Percentiles rank a stretch among this genome's conserved stretches.
phyloP scores from a whole-genome alignment of 805 yeast species.

The Metschnikowia vanudenii region DNA sequence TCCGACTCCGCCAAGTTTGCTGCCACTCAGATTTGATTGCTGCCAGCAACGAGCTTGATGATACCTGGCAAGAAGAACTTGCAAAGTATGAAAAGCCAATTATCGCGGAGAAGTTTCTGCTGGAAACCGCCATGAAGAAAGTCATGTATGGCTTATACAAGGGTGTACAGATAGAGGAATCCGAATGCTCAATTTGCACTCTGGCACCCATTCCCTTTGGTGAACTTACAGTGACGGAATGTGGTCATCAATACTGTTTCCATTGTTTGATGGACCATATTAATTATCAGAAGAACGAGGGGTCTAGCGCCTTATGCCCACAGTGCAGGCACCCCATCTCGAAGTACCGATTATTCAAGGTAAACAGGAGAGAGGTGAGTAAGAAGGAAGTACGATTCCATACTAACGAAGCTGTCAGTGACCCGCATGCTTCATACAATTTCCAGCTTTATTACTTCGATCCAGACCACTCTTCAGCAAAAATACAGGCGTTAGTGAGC shows the following conservation, averaged over 20 bases:
- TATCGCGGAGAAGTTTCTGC: slow-evolving; percentile 20
- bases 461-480: slow-evolving; percentile 63
- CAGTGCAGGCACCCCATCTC: slow-evolving; percentile 65
- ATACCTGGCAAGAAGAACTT: slow-evolving; percentile 33
- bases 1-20: slow-evolving; percentile 83
- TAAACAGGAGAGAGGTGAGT: slow-evolving; percentile 28
- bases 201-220: slow-evolving; percentile 56
- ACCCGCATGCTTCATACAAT: slow-evolving; percentile 22
- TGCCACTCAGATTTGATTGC: slow-evolving; percentile 74
- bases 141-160: slow-evolving; percentile 30
- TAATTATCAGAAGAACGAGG: slow-evolving; percentile 56
- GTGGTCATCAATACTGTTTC: slow-evolving; percentile 80
- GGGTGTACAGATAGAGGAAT: slow-evolving; percentile 35
- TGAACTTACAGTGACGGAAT: slow-evolving; percentile 62
- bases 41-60: slow-evolving; percentile 52
- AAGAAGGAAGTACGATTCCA: slow-evolving; percentile 31
- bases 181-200: slow-evolving; percentile 87
- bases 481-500: slow-evolving; percentile 63
- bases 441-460: slow-evolving; percentile 43
- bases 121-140: slow-evolving; percentile 23
- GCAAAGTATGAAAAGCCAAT: slow-evolving; percentile 15
- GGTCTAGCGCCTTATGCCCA: slow-evolving; percentile 61
- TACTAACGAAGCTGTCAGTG: slow-evolving; percentile 24
- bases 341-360: slow-evolving; percentile 46
- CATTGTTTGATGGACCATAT: slow-evolving; percentile 73